phyloP scores from a whole-genome alignment of 306 rosid species.

The Abrus pulchellus region DNA sequence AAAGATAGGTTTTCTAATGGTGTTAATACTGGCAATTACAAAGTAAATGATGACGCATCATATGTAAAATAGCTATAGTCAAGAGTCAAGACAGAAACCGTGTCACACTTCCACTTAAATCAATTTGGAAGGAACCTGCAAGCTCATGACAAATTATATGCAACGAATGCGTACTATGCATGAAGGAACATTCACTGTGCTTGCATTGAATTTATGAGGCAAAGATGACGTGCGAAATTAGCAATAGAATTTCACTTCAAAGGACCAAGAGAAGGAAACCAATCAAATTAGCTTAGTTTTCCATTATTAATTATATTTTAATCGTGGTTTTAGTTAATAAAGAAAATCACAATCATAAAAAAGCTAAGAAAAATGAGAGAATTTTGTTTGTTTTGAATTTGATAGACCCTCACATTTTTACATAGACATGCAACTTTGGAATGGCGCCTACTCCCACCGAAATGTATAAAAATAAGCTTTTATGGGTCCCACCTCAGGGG shows the following conservation, averaged over 20 bases:
- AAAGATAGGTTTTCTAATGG: background rate
- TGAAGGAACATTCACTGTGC: background rate
- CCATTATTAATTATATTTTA: background rate
- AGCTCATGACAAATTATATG: conserved; percentile 10
- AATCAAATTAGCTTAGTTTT: conserved; percentile 25
- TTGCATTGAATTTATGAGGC: background rate
- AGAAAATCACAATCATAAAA: background rate
- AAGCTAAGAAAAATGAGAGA: background rate
- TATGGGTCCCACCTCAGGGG: background rate
- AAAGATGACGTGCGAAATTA: conserved; percentile 2
- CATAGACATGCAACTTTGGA: background rate
- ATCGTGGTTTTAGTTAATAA: background rate
- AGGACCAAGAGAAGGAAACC: conserved; percentile 1
- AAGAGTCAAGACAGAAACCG: conserved; percentile 9
- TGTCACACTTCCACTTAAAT: background rate
- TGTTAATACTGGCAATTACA: background rate
- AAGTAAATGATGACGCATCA: no score
- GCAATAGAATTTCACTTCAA: conserved; percentile 15
- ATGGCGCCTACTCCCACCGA: conserved; percentile 50
- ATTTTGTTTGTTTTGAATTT: conserved; percentile 20
- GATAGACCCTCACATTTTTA: background rate
- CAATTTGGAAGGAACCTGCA: conserved; percentile 22
- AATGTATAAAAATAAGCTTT: background rate
- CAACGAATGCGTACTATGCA: background rate
- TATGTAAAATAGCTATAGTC: background rate